These are phyloP conservation scores for Colletotrichum eleusines DNA, from an alignment of 2,329 filamentous ascomycete genomes.

Conservation along the genomic window DNA sequence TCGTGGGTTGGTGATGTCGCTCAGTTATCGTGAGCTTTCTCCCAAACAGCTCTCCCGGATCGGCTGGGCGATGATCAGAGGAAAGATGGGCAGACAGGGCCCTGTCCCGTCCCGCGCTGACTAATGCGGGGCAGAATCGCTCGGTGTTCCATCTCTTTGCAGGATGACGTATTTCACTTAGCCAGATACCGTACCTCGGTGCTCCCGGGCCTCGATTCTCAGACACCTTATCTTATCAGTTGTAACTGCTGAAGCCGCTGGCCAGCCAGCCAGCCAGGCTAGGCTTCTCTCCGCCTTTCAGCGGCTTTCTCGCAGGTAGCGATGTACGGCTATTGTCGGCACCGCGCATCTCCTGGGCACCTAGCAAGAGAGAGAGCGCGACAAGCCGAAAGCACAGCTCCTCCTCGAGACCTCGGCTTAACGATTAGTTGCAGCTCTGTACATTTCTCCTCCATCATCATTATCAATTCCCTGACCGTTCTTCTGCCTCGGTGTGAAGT, in stretches of 20 bases:
- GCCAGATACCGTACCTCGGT: not conserved
- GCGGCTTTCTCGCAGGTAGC: conserved; percentile 31
- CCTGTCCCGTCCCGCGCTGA: conserved; percentile 19
- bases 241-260: too few species aligned
- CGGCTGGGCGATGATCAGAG: conserved; percentile 28
- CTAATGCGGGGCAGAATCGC: conserved; percentile 36
- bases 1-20: conserved; percentile 45
- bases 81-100: conserved; percentile 23
- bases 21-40: conserved; percentile 28
- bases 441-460: conserved; percentile 1
- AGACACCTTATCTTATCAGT: conserved; percentile 29
- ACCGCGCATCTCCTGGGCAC: not conserved
- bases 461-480: not conserved
- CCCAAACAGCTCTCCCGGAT: conserved; percentile 18
- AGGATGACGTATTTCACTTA: conserved; percentile 28
- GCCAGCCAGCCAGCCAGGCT: too few species aligned
- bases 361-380: conserved; percentile 6
- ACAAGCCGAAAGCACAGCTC: conserved; percentile 30
- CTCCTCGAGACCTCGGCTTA: conserved; percentile 38
- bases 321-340: conserved; percentile 42
- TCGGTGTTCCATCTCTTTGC: not conserved
- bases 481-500: not conserved
- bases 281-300: conserved; percentile 37
- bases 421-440: not conserved
- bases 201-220: not conserved